A percentile compares a stretch with the other conserved stretches of the same genome.
Evolutionary conservation across 1,284 basidiomycete species (phyloP).

Genomic region (Leccinum fallax): DNA sequence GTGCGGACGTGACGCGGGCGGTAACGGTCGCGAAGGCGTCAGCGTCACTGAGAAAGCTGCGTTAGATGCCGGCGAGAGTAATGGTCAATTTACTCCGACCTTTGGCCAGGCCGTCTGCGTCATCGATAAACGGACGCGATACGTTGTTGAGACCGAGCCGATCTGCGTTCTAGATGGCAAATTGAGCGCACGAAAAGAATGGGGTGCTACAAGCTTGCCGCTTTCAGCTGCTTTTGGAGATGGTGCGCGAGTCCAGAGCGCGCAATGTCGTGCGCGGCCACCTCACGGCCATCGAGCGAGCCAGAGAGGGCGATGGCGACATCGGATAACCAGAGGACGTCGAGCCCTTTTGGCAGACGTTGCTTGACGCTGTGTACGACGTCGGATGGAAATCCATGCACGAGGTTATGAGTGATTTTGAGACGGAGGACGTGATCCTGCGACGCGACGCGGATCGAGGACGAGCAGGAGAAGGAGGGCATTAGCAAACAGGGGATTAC

Average conservation of each 20-base stretch:
- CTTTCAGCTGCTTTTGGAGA: conserved; percentile 51
- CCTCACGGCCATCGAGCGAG: conserved; percentile 44
- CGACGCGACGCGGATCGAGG: conserved; percentile 36
- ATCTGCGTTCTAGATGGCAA: conserved; percentile 50
- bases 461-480: conserved; percentile 41
- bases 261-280: conserved; percentile 43
- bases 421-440: conserved; percentile 37
- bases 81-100: conserved; percentile 32
- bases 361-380: conserved; percentile 35
- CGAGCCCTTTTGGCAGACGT: conserved; percentile 46
- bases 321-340: neutral
- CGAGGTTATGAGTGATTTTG: conserved; percentile 42
- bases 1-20: conserved; percentile 37
- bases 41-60: conserved; percentile 44
- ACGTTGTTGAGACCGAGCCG: conserved; percentile 58
- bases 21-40: conserved; percentile 44
- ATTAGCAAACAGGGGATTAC: conserved; percentile 12
- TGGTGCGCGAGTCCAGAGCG: conserved; percentile 53
- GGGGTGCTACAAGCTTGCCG: conserved; percentile 40
- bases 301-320: conserved; percentile 52
- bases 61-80: conserved; percentile 12
- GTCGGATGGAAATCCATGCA: conserved; percentile 40
- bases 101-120: conserved; percentile 47
- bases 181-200: conserved; percentile 18
- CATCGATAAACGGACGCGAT: conserved; percentile 50